phyloP scores from a whole-genome alignment of 2,329 filamentous ascomycete genomes.

The Fusarium sp. region DNA sequence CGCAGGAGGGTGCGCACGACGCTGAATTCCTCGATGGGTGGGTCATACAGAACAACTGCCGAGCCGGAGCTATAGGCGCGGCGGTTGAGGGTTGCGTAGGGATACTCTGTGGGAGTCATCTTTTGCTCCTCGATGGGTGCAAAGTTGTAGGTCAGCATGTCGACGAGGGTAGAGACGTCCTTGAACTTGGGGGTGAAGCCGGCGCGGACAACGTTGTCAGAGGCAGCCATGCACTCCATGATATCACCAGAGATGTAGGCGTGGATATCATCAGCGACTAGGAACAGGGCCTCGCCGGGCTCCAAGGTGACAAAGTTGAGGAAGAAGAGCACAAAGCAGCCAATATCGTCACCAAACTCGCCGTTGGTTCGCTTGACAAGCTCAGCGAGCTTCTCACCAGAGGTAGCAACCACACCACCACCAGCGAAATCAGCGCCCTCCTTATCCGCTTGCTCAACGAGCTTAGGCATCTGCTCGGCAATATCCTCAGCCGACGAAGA shows the following conservation, averaged over 20 bases:
- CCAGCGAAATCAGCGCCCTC: conserved; percentile 82
- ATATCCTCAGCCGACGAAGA: conserved; percentile 75
- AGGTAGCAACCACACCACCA: conserved; percentile 77
- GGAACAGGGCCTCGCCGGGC: conserved; percentile 94
- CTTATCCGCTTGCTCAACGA: conserved; percentile 79
- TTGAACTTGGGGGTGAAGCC: conserved; percentile 99
- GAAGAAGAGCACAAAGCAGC: conserved; percentile 96
- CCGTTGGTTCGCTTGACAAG: conserved; percentile 83
- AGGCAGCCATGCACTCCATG: conserved; percentile 98
- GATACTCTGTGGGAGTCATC: conserved; percentile 88
- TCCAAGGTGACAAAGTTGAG: conserved; percentile 93
- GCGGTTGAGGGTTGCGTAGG: conserved; percentile 87
- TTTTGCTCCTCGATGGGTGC: conserved; percentile 96
- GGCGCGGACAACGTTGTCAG: conserved; percentile 98
- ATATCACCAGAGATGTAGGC: conserved; percentile 95
- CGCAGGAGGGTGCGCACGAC: conserved; percentile 87
- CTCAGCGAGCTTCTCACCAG: conserved; percentile 79
- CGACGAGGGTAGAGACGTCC: conserved; percentile 89
- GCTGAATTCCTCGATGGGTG: conserved; percentile 95
- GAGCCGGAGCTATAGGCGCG: conserved; percentile 84
- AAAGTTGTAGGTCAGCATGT: conserved; percentile 95
- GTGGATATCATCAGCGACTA: conserved; percentile 97
- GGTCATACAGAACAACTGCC: conserved; percentile 85
- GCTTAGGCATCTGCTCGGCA: conserved; percentile 71
- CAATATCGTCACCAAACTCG: conserved; percentile 91